Evolutionary conservation across 148 eudicot species (phyloP).

Genomic region (Rheum nobile): DNA sequence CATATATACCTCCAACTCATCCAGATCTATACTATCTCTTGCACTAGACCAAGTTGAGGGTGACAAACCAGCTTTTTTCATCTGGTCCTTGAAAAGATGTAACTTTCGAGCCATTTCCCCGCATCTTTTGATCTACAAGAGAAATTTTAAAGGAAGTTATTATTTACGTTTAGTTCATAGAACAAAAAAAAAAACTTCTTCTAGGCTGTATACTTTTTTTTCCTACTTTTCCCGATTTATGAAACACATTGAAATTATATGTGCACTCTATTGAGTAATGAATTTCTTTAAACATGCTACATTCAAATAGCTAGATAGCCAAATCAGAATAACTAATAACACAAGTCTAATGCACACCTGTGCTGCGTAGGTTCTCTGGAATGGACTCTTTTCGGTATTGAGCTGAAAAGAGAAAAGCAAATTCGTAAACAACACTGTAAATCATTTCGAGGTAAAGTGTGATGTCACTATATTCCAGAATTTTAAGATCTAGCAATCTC

Average conservation of each 20-base stretch:
- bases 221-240: no score
- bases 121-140: conserved; percentile 61
- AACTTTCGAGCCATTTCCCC: conserved; percentile 79
- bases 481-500: background rate
- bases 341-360: conserved; percentile 40
- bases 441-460: no score
- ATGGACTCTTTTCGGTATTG: conserved; percentile 79
- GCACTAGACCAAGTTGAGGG: conserved; percentile 34
- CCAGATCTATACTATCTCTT: conserved; percentile 31
- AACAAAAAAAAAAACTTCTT: no score
- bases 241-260: no score
- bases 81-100: conserved; percentile 60
- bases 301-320: background rate
- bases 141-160: background rate
- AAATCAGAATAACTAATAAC: background rate
- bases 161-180: no score
- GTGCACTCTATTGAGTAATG: no score
- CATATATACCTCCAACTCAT: conserved; percentile 56
- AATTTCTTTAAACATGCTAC: background rate
- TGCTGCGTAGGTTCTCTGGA: conserved; percentile 80
- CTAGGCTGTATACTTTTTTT: no score
- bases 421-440: background rate
- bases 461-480: background rate
- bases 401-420: conserved; percentile 37
- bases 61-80: conserved; percentile 50